phyloP scores from a whole-genome alignment of 1,284 basidiomycete genomes.

The Ustilago crameri region DNA sequence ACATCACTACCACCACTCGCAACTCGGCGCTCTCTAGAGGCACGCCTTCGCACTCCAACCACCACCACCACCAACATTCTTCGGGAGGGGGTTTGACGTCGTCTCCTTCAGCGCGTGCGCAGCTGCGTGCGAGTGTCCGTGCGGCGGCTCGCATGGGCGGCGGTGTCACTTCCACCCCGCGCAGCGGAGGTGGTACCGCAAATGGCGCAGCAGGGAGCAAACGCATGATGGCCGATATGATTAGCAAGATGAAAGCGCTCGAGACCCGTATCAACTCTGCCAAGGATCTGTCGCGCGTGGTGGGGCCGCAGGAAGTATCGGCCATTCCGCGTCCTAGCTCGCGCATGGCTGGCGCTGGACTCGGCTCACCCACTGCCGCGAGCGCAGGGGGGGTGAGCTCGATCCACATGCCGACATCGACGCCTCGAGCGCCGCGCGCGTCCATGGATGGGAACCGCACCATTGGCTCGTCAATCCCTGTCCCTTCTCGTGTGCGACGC shows the following conservation, averaged over 20 bases:
- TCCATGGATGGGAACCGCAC: conserved; percentile 43
- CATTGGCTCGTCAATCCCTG: conserved; percentile 57
- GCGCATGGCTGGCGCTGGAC: conserved; percentile 38
- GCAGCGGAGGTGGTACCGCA: background rate
- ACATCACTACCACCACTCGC: conserved; percentile 10
- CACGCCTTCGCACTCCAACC: conserved; percentile 15
- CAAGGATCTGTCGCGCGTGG: conserved; percentile 34
- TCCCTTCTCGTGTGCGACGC: conserved; percentile 52
- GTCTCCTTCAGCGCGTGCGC: conserved; percentile 37
- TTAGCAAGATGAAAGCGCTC: conserved; percentile 61
- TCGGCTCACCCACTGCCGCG: conserved; percentile 24
- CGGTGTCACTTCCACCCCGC: conserved; percentile 20
- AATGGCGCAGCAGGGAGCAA: conserved; percentile 22
- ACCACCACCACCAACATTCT: too few species aligned
- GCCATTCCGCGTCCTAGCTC: conserved; percentile 63
- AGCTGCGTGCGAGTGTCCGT: conserved; percentile 29
- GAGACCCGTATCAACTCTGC: conserved; percentile 59
- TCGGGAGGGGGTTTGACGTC: conserved; percentile 16
- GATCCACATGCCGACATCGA: conserved; percentile 29
- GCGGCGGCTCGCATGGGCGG: conserved; percentile 24
- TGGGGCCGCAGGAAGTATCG: conserved; percentile 44
- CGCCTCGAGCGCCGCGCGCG: conserved; percentile 35
- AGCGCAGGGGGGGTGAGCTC: conserved; percentile 9
- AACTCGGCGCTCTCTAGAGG: conserved; percentile 20
- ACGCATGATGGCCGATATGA: conserved; percentile 58